Conservation (phyloP, 1,284 basidiomycete genomes). For the Cutaneotrichosporon cavernicola region DNA sequence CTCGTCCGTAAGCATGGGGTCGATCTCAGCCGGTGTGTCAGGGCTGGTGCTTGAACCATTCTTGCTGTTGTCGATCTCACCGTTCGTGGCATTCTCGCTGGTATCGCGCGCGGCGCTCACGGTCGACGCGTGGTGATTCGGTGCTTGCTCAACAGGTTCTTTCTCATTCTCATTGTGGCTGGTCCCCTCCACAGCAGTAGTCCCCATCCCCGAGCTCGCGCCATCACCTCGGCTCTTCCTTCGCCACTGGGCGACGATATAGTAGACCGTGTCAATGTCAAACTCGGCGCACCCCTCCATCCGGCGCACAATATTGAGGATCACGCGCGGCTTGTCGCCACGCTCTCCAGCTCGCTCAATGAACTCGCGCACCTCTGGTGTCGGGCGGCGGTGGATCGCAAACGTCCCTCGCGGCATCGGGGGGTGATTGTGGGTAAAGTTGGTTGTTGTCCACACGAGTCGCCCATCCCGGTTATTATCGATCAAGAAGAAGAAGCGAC, state of each 20-base stretch:
- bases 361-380: not conserved
- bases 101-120: not conserved
- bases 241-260: not conserved
- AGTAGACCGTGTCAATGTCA: constrained; percentile 4
- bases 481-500: not conserved
- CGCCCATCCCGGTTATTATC: not conserved
- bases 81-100: not conserved
- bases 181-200: not conserved
- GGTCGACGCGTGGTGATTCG: not conserved
- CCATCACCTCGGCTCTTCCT: not conserved
- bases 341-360: not conserved
- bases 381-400: not conserved
- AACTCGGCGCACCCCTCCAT: not conserved
- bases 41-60: not conserved
- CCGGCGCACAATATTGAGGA: not conserved
- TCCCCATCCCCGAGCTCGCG: too few species aligned
- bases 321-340: not conserved
- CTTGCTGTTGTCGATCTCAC: not conserved
- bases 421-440: constrained; percentile 1
- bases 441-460: not conserved
- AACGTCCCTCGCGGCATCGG: not conserved
- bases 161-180: not conserved
- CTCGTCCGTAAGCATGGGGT: not conserved
- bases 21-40: not conserved
- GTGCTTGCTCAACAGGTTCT: too few species aligned